Evolutionary conservation across 2,329 filamentous ascomycete genomes (phyloP).

Genomic region (Chrysoporthe deuterocubensis): DNA sequence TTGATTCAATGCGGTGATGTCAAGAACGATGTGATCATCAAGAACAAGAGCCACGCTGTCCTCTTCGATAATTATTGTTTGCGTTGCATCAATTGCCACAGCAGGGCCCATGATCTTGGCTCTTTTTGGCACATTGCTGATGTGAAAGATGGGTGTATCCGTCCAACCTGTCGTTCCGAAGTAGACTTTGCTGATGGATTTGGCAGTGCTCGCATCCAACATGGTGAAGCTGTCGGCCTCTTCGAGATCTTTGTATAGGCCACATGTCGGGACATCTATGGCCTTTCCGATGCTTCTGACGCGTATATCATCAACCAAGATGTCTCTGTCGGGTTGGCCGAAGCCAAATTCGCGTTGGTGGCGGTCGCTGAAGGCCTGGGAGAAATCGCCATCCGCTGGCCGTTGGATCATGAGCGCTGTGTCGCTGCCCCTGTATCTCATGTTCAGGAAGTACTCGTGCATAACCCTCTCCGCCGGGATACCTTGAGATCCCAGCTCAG

Average conservation of each 20-base stretch:
- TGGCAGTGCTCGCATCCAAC: constrained; percentile 53
- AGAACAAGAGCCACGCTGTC: constrained; percentile 76
- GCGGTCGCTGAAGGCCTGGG: constrained; percentile 80
- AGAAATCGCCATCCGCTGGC: constrained; percentile 73
- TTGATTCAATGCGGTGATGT: constrained; percentile 64
- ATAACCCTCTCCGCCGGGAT: constrained; percentile 75
- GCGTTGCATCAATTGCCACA: constrained; percentile 83
- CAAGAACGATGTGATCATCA: constrained; percentile 89
- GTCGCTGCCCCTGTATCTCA: constrained; percentile 89
- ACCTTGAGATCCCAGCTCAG: constrained; percentile 75
- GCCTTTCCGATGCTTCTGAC: constrained; percentile 89
- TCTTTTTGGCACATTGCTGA: constrained; percentile 73
- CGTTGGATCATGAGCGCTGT: constrained; percentile 88
- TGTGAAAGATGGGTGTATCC: constrained; percentile 81
- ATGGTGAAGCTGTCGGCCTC: constrained; percentile 56
- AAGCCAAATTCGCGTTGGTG: constrained; percentile 95
- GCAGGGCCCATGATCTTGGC: constrained; percentile 79
- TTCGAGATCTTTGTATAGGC: constrained; percentile 76
- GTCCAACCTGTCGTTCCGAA: constrained; percentile 75
- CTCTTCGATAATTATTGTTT: constrained; percentile 90
- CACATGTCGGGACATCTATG: constrained; percentile 63
- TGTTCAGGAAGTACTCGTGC: constrained; percentile 92
- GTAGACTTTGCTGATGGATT: constrained; percentile 73
- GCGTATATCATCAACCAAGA: constrained; percentile 88
- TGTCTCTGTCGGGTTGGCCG: constrained; percentile 79